Base-by-base conservation (phyloP, 495 filamentous ascomycete species). In the Penicillium salamii region DNA sequence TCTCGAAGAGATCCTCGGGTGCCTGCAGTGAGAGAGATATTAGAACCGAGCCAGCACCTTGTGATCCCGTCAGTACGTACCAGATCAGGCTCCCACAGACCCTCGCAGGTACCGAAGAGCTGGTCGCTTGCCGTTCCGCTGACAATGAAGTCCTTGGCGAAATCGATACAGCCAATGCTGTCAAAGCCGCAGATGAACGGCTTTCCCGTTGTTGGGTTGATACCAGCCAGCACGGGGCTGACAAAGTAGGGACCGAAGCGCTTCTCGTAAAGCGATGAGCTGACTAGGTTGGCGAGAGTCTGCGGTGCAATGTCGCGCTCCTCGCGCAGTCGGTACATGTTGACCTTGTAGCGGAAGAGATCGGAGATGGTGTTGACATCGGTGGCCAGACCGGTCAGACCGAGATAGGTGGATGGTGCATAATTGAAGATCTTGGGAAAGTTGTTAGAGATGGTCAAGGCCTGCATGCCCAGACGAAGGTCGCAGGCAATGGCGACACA, bases 401-500 rank as follows among this genome's bases (percentile, higher is more conserved):
- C 93, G n/a, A 98, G 86, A 71, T 95, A 96, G 56, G 91, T 90
- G 66, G 91, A 87, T 14, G 76, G 68, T 65, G 89, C 91, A 79
- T 95, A 97, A 69, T 87, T 82, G 85, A 97, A 97, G 81, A 98
- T 90, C 77, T 98, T 98, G 74, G 93, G 93, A 82, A 96, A 97
- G 85, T 97, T 96, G 84, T 97, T 97, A 65, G 90, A 95, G 46
- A 98, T 85, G 32, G 93, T 98, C 66, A 98, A 81, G 61, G 95
- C 78, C 78, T 98, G 95, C 69, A 97, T 86, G 54, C 93, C 93
- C 48, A 98, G 89, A 46, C 93, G 91, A 54, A 98, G 91, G 73
- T 98, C 93, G 78, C 93, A 98, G 65, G 93, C 93, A 62, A 98
- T 97, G 72, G 93, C 93, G 34, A 98, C 93, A 71, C 93, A 98